Evolutionary conservation across 805 yeast genomes (phyloP).

Genomic region (Kuraishia capsulata): DNA sequence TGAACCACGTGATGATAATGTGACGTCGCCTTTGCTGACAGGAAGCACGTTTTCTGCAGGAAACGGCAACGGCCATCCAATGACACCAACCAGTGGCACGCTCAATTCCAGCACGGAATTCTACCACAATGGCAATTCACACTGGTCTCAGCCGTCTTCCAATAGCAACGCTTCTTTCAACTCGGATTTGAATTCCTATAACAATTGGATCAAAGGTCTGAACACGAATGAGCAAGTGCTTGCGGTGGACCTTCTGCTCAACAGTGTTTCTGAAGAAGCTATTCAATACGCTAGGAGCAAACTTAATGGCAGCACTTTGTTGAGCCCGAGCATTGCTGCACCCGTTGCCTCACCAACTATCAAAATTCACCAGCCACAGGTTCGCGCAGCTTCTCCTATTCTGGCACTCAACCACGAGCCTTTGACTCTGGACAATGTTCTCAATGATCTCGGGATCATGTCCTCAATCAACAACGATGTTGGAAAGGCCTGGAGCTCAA

Average conservation of each 20-base stretch:
- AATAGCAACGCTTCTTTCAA: slow-evolving; percentile 17
- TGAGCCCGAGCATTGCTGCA: slow-evolving; percentile 8
- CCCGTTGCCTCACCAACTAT: slow-evolving; percentile 13
- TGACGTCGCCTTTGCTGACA: slow-evolving; percentile 15
- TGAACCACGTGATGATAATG: slow-evolving; percentile 9
- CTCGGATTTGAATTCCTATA: slow-evolving; percentile 35
- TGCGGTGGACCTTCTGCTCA: slow-evolving; percentile 38
- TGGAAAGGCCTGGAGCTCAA: slow-evolving; percentile 1
- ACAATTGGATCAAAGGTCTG: slow-evolving; percentile 37
- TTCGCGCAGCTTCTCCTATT: slow-evolving; percentile 22
- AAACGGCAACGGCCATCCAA: neutral
- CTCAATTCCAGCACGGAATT: neutral
- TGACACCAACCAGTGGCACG: neutral
- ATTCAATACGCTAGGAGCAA: slow-evolving; percentile 33
- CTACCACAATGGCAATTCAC: neutral
- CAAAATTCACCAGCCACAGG: slow-evolving; percentile 13
- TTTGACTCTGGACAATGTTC: slow-evolving; percentile 27
- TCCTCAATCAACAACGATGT: neutral
- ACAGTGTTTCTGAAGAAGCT: slow-evolving; percentile 33
- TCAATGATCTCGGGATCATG: slow-evolving; percentile 14
- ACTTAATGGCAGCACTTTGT: slow-evolving; percentile 2
- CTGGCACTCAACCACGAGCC: slow-evolving; percentile 24
- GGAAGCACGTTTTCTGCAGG: slow-evolving; percentile 5
- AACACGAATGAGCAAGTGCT: slow-evolving; percentile 35
- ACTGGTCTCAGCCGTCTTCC: neutral